phyloP scores from a whole-genome alignment of 129 eudicot species.

The Helichrysum umbraculigerum region DNA sequence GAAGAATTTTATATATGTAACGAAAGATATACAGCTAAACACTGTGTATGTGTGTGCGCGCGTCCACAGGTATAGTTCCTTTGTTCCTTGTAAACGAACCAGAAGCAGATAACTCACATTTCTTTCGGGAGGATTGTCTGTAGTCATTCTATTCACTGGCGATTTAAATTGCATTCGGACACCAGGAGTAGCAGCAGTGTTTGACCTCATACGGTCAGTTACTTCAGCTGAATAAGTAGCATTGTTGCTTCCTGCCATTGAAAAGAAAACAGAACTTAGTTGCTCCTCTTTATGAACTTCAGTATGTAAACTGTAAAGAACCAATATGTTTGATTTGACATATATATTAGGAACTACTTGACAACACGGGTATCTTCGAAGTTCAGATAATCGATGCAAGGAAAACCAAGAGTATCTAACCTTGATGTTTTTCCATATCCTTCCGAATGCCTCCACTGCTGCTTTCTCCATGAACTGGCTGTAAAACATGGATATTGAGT shows the following conservation, averaged over 20 bases:
- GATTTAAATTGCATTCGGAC: conserved; percentile 72
- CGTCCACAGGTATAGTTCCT: neutral
- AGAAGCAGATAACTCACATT: conserved; percentile 43
- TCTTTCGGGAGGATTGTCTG: conserved; percentile 63
- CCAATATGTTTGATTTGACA: neutral
- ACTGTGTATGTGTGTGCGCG: neutral
- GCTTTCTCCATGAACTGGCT: conserved; percentile 87
- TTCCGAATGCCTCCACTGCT: conserved; percentile 66
- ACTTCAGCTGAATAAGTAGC: conserved; percentile 58
- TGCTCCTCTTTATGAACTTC: conserved; percentile 12
- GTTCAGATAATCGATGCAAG: neutral
- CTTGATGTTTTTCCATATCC: conserved; percentile 74
- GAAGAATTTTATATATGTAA: too few species aligned
- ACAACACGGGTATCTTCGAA: conserved; percentile 11
- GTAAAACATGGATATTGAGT: conserved; percentile 32
- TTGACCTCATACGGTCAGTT: conserved; percentile 65
- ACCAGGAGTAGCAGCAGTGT: conserved; percentile 62
- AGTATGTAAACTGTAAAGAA: conserved; percentile 8
- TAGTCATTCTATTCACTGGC: conserved; percentile 49
- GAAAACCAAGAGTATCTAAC: conserved; percentile 35
- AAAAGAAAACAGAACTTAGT: conserved; percentile 27
- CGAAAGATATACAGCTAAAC: neutral
- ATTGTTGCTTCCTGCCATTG: conserved; percentile 44
- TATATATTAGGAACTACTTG: neutral
- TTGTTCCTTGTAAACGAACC: neutral